These are phyloP conservation scores for Didymella segeticola DNA, from an alignment of 2,329 filamentous ascomycete species.

Conservation along the genomic window DNA sequence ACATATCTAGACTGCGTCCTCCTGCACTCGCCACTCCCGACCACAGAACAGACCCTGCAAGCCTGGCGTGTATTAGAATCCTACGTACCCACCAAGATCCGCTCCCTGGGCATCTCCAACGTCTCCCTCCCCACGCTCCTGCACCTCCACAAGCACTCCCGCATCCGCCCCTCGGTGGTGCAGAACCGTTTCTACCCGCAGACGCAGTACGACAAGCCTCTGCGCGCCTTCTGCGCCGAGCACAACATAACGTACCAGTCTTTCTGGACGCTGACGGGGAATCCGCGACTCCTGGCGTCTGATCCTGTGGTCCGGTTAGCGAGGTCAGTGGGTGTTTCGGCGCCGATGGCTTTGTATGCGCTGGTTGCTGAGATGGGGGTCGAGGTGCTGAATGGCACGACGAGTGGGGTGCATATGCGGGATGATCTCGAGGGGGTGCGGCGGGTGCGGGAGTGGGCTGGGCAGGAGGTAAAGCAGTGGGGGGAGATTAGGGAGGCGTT, in stretches of 20 bases:
- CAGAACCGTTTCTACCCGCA: slow-evolving; percentile 76
- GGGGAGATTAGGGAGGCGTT: no score
- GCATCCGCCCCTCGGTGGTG: slow-evolving; percentile 66
- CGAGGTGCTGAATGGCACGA: slow-evolving; percentile 64
- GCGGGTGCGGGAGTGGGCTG: slow-evolving; percentile 54
- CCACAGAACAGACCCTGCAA: slow-evolving; percentile 60
- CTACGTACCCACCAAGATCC: slow-evolving; percentile 70
- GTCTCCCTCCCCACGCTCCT: slow-evolving; percentile 65
- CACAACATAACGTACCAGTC: slow-evolving; percentile 63
- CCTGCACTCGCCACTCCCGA: slow-evolving; percentile 64
- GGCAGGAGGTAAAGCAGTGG: no score
- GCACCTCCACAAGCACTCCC: slow-evolving; percentile 56
- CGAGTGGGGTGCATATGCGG: slow-evolving; percentile 58
- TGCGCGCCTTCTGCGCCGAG: slow-evolving; percentile 64
- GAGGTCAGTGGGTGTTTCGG: slow-evolving; percentile 48
- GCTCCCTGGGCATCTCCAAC: slow-evolving; percentile 78
- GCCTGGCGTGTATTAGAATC: slow-evolving; percentile 72
- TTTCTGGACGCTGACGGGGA: slow-evolving; percentile 68
- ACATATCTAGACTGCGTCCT: slow-evolving; percentile 65
- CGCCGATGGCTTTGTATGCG: slow-evolving; percentile 60
- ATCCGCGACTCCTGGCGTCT: slow-evolving; percentile 58
- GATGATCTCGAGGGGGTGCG: slow-evolving; percentile 58
- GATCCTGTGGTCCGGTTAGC: slow-evolving; percentile 60
- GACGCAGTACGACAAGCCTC: slow-evolving; percentile 64
- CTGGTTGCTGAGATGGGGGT: slow-evolving; percentile 62